Evolutionary conservation across 495 filamentous ascomycete species (phyloP).

Genomic region (Trichoderma virens): DNA sequence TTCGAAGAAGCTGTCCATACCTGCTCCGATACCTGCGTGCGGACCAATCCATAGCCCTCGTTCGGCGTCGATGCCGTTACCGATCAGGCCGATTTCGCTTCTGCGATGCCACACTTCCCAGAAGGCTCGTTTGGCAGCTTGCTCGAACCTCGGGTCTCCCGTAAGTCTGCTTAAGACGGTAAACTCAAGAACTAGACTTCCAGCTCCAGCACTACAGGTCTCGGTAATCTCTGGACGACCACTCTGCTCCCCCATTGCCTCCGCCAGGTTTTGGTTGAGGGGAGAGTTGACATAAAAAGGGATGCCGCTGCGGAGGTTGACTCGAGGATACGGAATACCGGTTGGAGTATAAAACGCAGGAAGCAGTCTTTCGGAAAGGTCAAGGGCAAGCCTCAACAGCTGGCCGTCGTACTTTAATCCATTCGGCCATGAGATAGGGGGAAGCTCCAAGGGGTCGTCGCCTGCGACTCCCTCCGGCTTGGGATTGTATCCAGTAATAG

Average conservation of each 20-base stretch:
- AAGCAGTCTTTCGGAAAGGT: constrained; percentile 73
- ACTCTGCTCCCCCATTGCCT: constrained; percentile 21
- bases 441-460: constrained; percentile 29
- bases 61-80: constrained; percentile 87
- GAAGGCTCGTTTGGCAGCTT: constrained; percentile 83
- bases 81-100: constrained; percentile 80
- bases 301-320: constrained; percentile 87
- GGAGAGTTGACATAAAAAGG: constrained; percentile 83
- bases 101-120: constrained; percentile 88
- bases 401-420: constrained; percentile 86
- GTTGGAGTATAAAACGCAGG: constrained; percentile 86
- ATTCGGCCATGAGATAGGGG: constrained; percentile 62
- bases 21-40: constrained; percentile 86
- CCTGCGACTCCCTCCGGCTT: constrained; percentile 16
- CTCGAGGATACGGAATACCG: constrained; percentile 87
- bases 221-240: constrained; percentile 71
- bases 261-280: constrained; percentile 39
- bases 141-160: constrained; percentile 78
- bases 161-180: constrained; percentile 83
- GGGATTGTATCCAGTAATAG: constrained; percentile 69
- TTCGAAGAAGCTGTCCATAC: constrained; percentile 96
- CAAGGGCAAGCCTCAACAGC: constrained; percentile 73
- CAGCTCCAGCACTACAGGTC: constrained; percentile 92
- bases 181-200: constrained; percentile 89
- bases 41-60: constrained; percentile 82